Evolutionary conservation across 306 rosid species (phyloP).

Genomic region (Biancaea sappan): DNA sequence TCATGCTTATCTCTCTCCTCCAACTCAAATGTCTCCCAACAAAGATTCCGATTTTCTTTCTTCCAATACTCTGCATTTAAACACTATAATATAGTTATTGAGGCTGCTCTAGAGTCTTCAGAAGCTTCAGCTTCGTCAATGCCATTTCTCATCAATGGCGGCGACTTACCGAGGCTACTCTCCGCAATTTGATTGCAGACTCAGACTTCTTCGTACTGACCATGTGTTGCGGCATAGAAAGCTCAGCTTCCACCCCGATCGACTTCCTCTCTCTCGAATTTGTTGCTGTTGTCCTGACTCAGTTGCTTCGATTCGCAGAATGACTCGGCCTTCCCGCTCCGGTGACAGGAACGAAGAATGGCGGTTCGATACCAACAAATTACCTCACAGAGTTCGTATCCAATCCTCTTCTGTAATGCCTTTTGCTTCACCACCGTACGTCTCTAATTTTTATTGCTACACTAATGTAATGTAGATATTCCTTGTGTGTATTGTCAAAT

Average conservation of each 20-base stretch:
- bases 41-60: background rate
- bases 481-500: background rate
- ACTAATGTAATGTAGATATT: background rate
- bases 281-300: background rate
- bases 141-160: background rate
- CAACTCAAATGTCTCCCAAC: background rate
- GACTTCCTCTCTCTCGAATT: background rate
- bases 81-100: background rate
- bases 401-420: background rate
- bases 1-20: background rate
- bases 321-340: background rate
- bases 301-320: background rate
- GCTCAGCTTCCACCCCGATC: background rate
- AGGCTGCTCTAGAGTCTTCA: background rate
- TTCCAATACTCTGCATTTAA: background rate
- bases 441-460: background rate
- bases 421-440: background rate
- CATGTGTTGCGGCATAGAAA: background rate
- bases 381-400: background rate
- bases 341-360: background rate
- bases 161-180: background rate
- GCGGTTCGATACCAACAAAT: background rate
- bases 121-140: background rate
- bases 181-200: background rate
- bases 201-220: background rate